Base-by-base conservation (phyloP, 2,329 filamentous ascomycete species). In the Colletotrichum sidae region DNA sequence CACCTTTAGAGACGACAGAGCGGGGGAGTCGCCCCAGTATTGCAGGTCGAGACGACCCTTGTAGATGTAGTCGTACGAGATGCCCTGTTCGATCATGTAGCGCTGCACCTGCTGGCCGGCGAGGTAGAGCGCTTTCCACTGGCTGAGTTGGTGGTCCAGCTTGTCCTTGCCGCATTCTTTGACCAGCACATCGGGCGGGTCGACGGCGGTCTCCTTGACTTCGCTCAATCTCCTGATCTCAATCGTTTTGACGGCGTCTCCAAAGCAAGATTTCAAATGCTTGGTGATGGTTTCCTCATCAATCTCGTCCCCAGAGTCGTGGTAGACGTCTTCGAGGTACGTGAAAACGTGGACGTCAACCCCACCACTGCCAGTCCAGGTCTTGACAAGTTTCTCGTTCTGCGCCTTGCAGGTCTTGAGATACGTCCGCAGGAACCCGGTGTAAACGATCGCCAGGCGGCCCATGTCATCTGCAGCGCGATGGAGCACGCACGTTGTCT, bases 21-120 rank as follows among this genome's bases (percentile, higher is more conserved):
- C 50, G 9, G 66, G 66, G 10, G 64, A 49, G 15, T 67, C 63
- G 35, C 66, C 66, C 66, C 66, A 68, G 50, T 58, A 67, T 4
- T 50, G 45, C 34, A 68, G 57, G 34, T 68, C 66, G 17, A 67
- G 64, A 3, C 66, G 64, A 33, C 63, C 59, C 53, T 68, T 68
- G 58, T 63, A 67, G 35, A 68, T 51, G 39, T 68, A 68, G 50
- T 68, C 66, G 34, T 68, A 68, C 12, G 50, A 54, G 2, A 68
- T 33, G 25, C 66, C 66, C 25, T 68, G 35, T 33, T 67, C 69
- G 13, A 72, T 72, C 3, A 76, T 74, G 33, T 75, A 74, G 0
- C 72, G 71, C 55, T 76, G 74, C 3, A 75, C 75, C 42, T 76
- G 73, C 54, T 75, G 75, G n/a, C 71, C 67, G 0, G 72, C 75